Evolutionary conservation across 1,284 basidiomycete species (phyloP), one percentile per base, ranked within the genome.

Genomic region (Limonomyces culmigenus): DNA sequence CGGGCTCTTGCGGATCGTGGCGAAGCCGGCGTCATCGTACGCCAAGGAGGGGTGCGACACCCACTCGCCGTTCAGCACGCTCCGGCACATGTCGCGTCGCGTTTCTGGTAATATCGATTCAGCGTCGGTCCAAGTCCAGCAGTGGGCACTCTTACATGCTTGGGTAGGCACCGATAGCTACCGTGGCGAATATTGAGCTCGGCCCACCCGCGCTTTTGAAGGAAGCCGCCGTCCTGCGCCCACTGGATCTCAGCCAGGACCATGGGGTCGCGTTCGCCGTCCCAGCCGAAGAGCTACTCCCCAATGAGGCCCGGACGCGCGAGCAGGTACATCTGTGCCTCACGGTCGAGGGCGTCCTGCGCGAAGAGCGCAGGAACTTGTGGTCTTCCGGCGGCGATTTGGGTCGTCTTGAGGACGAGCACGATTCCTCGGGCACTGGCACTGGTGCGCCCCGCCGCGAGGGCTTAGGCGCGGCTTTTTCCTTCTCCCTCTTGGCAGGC

Each of bases 31-130:
- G 42, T 95, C 87, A 49, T 97, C 93, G 52, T 86, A 91, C 16
- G 81, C 78, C 78, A 87, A 95, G 0, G 85, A 88, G 0, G 93
- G 91, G 52, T 96, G 91, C 12, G 88, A 91, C 23, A 97, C 81
- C 87, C 89, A 95, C 49, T 92, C 84, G 51, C 95, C 91, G 52
- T 96, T 98, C 41, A 98, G 66, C 3, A 98, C 93, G 16, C 87
- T 80, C 58, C 79, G 86, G 58, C 93, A 97, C 78, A 97, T 92
- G 27, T 91, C 86, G 50, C 97, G 93, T 21, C 95, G 79, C 23
- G n/a, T n/a, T 1, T 95, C 93, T 2, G 88, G 88, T 53, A 93
- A 98, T 11, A 78, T 65, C 16, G 93, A 73, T 42, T 83, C 81
- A 43, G 78, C 73, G 56, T 95, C 91, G 83, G 89, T 41, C n/a